phyloP scores from a whole-genome alignment of 2,329 filamentous ascomycete species.

The Fonsecaea pedrosoi region DNA sequence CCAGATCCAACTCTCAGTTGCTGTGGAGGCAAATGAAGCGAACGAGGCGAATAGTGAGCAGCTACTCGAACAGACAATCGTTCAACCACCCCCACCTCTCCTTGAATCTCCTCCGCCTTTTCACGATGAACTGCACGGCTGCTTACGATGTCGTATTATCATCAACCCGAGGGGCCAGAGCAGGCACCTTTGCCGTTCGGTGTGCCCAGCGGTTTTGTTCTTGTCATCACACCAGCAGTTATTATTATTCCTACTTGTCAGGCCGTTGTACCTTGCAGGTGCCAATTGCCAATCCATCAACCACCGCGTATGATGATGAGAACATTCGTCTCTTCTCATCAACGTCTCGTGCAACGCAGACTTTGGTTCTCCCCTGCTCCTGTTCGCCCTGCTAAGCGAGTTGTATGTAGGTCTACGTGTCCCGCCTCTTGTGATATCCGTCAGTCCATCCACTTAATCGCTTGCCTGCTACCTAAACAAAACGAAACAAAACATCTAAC shows the following conservation, averaged over 20 bases:
- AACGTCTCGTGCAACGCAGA: not conserved
- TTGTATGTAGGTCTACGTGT: not conserved
- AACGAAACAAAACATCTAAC: not conserved
- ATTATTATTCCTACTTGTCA: too few relatives aligned
- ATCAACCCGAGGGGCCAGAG: conserved; percentile 12
- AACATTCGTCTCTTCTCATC: not conserved
- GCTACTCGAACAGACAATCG: not conserved
- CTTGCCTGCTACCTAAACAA: not conserved
- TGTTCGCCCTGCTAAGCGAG: not conserved
- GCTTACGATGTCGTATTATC: conserved; percentile 14
- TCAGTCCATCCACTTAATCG: not conserved
- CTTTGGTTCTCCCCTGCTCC: not conserved
- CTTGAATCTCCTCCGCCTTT: conserved; percentile 1
- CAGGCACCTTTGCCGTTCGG: not conserved
- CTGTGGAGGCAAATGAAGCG: not conserved
- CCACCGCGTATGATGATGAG: not conserved
- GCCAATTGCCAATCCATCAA: conserved; percentile 3
- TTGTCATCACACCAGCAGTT: not conserved
- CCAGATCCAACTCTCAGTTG: conserved; percentile 2
- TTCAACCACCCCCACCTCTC: not conserved
- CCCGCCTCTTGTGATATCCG: not conserved
- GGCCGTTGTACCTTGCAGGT: conserved; percentile 17
- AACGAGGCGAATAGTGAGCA: not conserved
- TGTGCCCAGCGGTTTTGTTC: not conserved
- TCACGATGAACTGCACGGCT: not conserved